Conservation (phyloP, 805 yeast genomes). For the Komagataella phaffii region DNA sequence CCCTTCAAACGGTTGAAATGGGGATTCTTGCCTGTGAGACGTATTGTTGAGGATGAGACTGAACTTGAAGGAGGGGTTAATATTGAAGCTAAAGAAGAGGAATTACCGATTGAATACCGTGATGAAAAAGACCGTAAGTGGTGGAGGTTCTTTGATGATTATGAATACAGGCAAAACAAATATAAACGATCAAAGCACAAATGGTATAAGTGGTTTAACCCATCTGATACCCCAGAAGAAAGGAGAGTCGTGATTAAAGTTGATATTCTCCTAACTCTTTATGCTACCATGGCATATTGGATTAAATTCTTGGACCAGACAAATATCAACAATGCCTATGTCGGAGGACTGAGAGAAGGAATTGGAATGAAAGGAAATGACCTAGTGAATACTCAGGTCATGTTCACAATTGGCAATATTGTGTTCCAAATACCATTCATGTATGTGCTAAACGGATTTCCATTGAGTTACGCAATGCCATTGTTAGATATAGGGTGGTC, state of each 20-base stretch:
- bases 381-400: slow-evolving; percentile 40
- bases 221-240: slow-evolving; percentile 2
- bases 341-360: slow-evolving; percentile 46
- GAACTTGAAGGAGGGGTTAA: slow-evolving; percentile 7
- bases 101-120: slow-evolving; percentile 19
- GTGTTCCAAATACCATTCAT: slow-evolving; percentile 52
- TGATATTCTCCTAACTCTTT: slow-evolving; percentile 1
- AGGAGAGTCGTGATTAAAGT: slow-evolving; percentile 2
- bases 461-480: slow-evolving; percentile 40
- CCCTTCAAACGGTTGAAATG: slow-evolving; percentile 14
- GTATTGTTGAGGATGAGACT: slow-evolving; percentile 13
- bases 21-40: slow-evolving; percentile 18
- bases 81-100: slow-evolving; percentile 2
- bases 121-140: slow-evolving; percentile 33
- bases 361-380: slow-evolving; percentile 49
- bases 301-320: slow-evolving; percentile 7
- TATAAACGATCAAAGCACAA: not conserved
- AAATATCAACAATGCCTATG: slow-evolving; percentile 53
- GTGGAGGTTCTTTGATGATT: slow-evolving; percentile 33
- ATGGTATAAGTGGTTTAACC: slow-evolving; percentile 3
- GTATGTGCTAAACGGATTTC: slow-evolving; percentile 39
- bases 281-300: slow-evolving; percentile 2
- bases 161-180: not conserved
- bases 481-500: slow-evolving; percentile 56
- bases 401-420: slow-evolving; percentile 45